Base-by-base conservation (phyloP, 2,329 filamentous ascomycete genomes). In the Aphanoascus verrucosus region DNA sequence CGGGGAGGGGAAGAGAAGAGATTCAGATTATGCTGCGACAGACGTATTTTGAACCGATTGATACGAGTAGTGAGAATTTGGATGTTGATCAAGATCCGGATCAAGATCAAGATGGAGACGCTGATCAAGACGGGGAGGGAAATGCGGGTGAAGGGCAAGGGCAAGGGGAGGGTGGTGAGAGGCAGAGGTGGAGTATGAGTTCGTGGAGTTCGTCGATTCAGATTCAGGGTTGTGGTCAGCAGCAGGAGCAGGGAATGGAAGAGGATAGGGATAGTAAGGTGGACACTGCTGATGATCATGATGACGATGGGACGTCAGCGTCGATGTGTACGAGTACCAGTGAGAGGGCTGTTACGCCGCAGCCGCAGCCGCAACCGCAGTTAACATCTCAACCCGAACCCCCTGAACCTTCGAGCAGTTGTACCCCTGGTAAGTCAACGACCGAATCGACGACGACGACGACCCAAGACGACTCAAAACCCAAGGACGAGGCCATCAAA, bases 1-100 rank as follows among this genome's bases (percentile, higher is more conserved):
- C 54, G 50, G 49, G 55, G 37, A 20, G 58, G 52, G 38, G 58
- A 58, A 46, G 71, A 55, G 77, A 78, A 57, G 79, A 77, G 3
- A 77, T 81, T 52, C 74, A 76, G 41, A 78, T 81, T 45, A 75
- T 80, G 71, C 68, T 80, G 40, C 67, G 72, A 20, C 68, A 71
- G 31, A 73, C 75, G 1, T 65, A 70, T n/a, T 69, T 70, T 37
- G 67, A 68, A 32, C 62, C 65, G 23, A 58, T 63, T 19, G 59
- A 61, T 34, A 56, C 54, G 23, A 65, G 59, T 41, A 64, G 60
- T 14, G 63, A 65, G 50, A 67, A 64, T 28, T 65, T 67, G 48
- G 64, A 66, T 5, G 47, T 41, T n/a, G 20, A 42, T 1, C 42
- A 53, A 5, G 42, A 47, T 31, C 17, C 15, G 1, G 50, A 53